Conservation (phyloP, 164 flowering plant genomes). For the Aristolochia fimbriata region DNA sequence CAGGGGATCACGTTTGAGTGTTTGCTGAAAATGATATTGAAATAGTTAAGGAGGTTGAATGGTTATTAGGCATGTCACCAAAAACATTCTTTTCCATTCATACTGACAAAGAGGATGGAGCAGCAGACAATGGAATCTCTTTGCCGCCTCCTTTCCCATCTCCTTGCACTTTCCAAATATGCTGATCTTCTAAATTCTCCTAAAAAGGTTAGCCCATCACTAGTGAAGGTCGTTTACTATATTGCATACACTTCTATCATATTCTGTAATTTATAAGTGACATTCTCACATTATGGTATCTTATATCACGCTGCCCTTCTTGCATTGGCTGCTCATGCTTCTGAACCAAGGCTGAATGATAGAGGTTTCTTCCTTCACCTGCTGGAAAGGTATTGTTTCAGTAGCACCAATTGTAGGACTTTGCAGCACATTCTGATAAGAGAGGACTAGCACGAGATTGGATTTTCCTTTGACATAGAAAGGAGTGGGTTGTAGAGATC, state of each 20-base stretch:
- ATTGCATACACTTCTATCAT: background rate
- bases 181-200: constrained; percentile 93
- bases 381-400: constrained; percentile 71
- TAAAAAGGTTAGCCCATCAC: constrained; percentile 39
- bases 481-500: too few relatives aligned
- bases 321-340: constrained; percentile 92
- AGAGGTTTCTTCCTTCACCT: constrained; percentile 84
- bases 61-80: constrained; percentile 47
- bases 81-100: constrained; percentile 75
- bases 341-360: constrained; percentile 83
- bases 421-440: constrained; percentile 1
- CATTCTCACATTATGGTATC: background rate
- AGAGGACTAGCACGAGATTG: too few relatives aligned
- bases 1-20: constrained; percentile 99
- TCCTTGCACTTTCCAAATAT: constrained; percentile 68
- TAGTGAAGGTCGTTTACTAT: constrained; percentile 18
- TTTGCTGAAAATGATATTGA: constrained; percentile 64
- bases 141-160: constrained; percentile 84
- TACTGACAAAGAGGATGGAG: constrained; percentile 80
- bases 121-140: constrained; percentile 67
- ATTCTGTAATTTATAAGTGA: background rate
- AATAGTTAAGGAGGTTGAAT: constrained; percentile 71
- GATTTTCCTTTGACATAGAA: too few relatives aligned
- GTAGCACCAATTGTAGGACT: background rate
- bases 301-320: constrained; percentile 62